Evolutionary conservation across 495 filamentous ascomycete species (phyloP).

Genomic region (Penicillium longicatenatum): DNA sequence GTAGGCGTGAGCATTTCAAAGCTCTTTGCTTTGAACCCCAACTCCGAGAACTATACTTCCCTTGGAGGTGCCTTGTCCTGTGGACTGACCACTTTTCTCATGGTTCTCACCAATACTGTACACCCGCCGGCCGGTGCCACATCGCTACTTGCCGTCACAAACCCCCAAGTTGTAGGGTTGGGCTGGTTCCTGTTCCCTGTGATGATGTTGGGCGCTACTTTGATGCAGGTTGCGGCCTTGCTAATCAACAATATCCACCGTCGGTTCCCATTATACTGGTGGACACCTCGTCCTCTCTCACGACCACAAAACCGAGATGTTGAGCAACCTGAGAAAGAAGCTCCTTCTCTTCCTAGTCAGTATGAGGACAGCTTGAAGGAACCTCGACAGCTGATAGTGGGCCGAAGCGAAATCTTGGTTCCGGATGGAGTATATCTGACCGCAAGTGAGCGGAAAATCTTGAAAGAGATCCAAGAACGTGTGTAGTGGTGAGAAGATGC

Average conservation of each 20-base stretch:
- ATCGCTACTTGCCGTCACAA: slow-evolving; percentile 73
- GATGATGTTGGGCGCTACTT: slow-evolving; percentile 60
- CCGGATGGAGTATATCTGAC: slow-evolving; percentile 41
- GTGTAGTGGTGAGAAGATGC: slow-evolving; percentile 20
- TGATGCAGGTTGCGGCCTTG: slow-evolving; percentile 69
- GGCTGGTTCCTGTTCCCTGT: slow-evolving; percentile 76
- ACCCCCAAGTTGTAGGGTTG: slow-evolving; percentile 51
- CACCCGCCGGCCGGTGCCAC: slow-evolving; percentile 91
- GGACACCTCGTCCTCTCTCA: slow-evolving; percentile 40
- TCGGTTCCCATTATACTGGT: slow-evolving; percentile 79
- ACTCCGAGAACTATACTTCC: slow-evolving; percentile 54
- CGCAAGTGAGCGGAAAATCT: slow-evolving; percentile 30
- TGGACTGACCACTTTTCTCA: slow-evolving; percentile 65
- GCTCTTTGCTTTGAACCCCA: slow-evolving; percentile 63
- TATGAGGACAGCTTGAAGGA: slow-evolving; percentile 34
- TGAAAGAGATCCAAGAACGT: slow-evolving; percentile 37
- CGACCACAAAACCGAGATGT: slow-evolving; percentile 24
- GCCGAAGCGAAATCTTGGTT: slow-evolving; percentile 30
- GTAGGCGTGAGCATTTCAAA: slow-evolving; percentile 70
- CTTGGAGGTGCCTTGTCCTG: slow-evolving; percentile 71
- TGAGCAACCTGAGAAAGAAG: slow-evolving; percentile 26
- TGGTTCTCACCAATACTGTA: slow-evolving; percentile 76
- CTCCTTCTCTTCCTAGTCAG: slow-evolving; percentile 17
- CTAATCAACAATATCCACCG: slow-evolving; percentile 77
- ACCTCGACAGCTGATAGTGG: slow-evolving; percentile 35